phyloP scores from a whole-genome alignment of 805 yeast genomes.

The Yarrowia deformans region DNA sequence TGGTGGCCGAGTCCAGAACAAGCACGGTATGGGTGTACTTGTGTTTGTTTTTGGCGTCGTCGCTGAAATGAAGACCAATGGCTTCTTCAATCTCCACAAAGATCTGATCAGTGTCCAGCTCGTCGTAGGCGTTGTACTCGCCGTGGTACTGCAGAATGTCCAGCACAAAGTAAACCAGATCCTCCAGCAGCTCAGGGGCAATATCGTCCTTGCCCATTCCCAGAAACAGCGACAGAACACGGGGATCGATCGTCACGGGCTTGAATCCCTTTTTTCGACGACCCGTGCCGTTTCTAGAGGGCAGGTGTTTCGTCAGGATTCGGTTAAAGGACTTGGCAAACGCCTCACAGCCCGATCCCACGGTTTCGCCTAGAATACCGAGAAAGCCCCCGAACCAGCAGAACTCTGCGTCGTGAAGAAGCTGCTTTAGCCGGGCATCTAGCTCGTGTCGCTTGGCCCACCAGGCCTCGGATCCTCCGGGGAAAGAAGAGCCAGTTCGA shows the following conservation, averaged over 20 bases:
- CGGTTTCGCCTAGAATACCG: conserved; percentile 53
- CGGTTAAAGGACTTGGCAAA: conserved; percentile 54
- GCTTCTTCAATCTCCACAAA: conserved; percentile 60
- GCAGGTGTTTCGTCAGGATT: conserved; percentile 57
- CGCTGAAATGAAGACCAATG: conserved; percentile 48
- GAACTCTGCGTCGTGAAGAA: conserved; percentile 66
- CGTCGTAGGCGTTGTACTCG: conserved; percentile 68
- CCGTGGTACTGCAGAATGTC: conserved; percentile 71
- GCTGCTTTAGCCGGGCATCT: conserved; percentile 61
- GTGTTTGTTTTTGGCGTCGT: conserved; percentile 36
- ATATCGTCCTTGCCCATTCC: conserved; percentile 54
- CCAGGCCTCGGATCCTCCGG: conserved; percentile 73
- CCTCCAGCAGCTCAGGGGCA: conserved; percentile 59
- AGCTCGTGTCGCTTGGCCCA: conserved; percentile 73
- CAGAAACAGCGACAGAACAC: conserved; percentile 60
- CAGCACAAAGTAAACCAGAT: conserved; percentile 66
- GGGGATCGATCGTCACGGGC: conserved; percentile 53
- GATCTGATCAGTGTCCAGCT: conserved; percentile 64
- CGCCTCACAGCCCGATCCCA: conserved; percentile 43
- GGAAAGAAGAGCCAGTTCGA: conserved; percentile 59
- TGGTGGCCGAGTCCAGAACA: conserved; percentile 70
- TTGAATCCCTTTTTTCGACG: conserved; percentile 39
- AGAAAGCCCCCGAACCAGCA: conserved; percentile 81
- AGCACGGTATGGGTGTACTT: conserved; percentile 66
- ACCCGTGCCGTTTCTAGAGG: conserved; percentile 54